Conservation (phyloP, 306 rosid genomes). For the Ormosia semicastrata region DNA sequence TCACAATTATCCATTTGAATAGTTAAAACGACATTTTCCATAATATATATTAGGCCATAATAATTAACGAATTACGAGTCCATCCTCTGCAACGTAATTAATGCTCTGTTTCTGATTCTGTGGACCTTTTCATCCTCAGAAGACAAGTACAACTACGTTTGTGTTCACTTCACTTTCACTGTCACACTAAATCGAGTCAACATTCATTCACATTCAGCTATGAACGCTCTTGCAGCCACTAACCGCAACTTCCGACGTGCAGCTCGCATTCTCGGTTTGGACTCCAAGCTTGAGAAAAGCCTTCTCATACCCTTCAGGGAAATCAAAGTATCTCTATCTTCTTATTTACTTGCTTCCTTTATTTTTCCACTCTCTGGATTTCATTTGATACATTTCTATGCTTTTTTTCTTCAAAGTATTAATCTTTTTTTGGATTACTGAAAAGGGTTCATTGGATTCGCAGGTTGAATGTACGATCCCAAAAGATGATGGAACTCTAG, state of each 20-base stretch:
- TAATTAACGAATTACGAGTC: too few species aligned
- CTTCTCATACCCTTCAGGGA: slow-evolving; percentile 73
- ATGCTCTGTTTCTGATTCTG: too few species aligned
- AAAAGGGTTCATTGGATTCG: neutral
- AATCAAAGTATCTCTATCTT: slow-evolving; percentile 44
- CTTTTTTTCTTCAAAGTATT: neutral
- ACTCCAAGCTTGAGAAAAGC: slow-evolving; percentile 70
- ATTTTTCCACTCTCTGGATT: neutral
- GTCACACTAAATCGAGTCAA: neutral
- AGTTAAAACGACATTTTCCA: too few species aligned
- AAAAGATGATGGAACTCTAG: slow-evolving; percentile 70
- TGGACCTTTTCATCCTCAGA: too few species aligned
- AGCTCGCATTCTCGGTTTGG: slow-evolving; percentile 70
- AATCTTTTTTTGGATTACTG: neutral
- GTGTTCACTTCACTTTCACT: neutral
- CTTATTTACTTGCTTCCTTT: neutral
- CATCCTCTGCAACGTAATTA: too few species aligned
- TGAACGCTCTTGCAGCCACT: slow-evolving; percentile 78
- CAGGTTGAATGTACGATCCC: slow-evolving; percentile 86
- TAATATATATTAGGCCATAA: too few species aligned
- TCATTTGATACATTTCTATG: neutral
- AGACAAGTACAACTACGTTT: too few species aligned
- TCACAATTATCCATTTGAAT: too few species aligned
- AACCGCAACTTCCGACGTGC: slow-evolving; percentile 68
- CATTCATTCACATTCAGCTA: slow-evolving; percentile 23